phyloP scores from a whole-genome alignment of 2,329 filamentous ascomycete genomes.

The Pestalotiopsis sp. region DNA sequence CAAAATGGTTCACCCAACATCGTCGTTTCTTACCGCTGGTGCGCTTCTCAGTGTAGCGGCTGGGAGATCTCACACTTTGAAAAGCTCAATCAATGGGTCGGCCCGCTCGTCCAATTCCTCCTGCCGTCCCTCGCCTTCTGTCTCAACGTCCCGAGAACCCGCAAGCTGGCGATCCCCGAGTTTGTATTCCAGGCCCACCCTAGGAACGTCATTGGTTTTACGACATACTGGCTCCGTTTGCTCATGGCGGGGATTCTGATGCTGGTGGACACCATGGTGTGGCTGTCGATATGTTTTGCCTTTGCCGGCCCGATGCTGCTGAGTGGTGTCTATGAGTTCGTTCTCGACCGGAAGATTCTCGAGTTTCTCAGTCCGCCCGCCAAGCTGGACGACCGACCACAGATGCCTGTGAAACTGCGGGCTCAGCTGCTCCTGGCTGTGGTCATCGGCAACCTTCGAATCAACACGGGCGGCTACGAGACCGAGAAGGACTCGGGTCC shows the following conservation, averaged over 20 bases:
- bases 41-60: constrained; percentile 26
- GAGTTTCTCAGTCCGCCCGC: constrained; percentile 26
- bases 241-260: constrained; percentile 9
- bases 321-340: constrained; percentile 29
- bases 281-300: constrained; percentile 11
- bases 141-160: constrained; percentile 33
- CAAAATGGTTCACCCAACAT: constrained; percentile 22
- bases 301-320: constrained; percentile 10
- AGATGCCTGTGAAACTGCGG: constrained; percentile 19
- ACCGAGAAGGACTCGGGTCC: background rate
- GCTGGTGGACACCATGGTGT: constrained; percentile 5
- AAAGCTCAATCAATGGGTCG: constrained; percentile 31
- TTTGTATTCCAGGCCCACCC: constrained; percentile 62
- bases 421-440: constrained; percentile 30
- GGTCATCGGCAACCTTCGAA: constrained; percentile 30
- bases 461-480: constrained; percentile 23
- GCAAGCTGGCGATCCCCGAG: constrained; percentile 31
- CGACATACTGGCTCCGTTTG: constrained; percentile 27
- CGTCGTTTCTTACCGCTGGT: constrained; percentile 29
- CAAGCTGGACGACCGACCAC: constrained; percentile 8
- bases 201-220: constrained; percentile 41
- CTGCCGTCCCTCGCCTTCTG: constrained; percentile 35
- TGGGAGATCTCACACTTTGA: constrained; percentile 29
- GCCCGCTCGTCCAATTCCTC: constrained; percentile 35
- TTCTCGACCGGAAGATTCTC: constrained; percentile 29